phyloP scores from a whole-genome alignment of 495 filamentous ascomycete species.

The Lasiosphaeria ovina region DNA sequence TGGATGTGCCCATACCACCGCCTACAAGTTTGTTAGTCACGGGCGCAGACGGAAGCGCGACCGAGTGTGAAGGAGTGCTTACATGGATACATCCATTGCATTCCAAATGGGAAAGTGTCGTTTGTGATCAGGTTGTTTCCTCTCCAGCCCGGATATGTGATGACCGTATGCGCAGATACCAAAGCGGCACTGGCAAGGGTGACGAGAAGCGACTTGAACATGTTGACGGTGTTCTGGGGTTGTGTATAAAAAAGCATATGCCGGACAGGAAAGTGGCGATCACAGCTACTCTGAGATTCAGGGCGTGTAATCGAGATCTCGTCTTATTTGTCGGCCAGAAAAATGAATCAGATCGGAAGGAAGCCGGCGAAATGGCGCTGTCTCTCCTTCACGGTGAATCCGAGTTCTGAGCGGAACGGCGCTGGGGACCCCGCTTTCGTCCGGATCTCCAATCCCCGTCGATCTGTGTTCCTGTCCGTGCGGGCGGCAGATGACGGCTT shows the following conservation, averaged over 20 bases:
- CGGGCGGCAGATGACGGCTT: conserved; percentile 12
- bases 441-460: conserved; percentile 17
- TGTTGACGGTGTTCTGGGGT: conserved; percentile 22
- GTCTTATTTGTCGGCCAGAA: not conserved
- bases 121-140: conserved; percentile 88
- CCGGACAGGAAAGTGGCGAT: not conserved
- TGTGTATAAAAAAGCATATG: not conserved
- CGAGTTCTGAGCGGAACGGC: not conserved
- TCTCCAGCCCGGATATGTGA: conserved; percentile 92
- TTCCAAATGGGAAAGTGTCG: conserved; percentile 80
- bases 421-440: conserved; percentile 17
- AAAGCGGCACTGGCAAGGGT: conserved; percentile 49
- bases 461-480: conserved; percentile 21
- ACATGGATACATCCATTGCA: conserved; percentile 99
- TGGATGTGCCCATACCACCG: conserved; percentile 75
- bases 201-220: conserved; percentile 52
- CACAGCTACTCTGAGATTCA: conserved; percentile 1
- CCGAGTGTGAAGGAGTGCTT: conserved; percentile 35
- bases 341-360: not conserved
- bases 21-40: conserved; percentile 52
- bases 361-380: not conserved
- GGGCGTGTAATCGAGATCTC: not conserved
- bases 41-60: not conserved
- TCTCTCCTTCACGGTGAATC: not conserved
- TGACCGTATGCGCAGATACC: conserved; percentile 76